phyloP scores from a whole-genome alignment of 108 stramenopile species.

The Nannochloropsis salina region DNA sequence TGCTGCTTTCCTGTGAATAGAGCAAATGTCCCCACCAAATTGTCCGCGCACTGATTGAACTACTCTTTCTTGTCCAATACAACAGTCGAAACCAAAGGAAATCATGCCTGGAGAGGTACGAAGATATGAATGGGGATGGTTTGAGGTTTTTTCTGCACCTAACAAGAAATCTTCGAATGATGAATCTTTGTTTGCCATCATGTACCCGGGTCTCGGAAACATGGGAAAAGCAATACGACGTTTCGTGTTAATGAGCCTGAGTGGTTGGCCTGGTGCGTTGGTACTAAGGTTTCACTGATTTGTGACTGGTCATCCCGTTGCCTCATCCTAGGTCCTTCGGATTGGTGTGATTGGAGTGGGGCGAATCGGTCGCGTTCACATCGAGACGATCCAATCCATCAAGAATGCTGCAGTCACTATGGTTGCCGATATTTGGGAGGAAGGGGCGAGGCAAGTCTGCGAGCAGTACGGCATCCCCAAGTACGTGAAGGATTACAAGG shows the following conservation, averaged over 20 bases:
- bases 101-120: background rate
- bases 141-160: too few relatives aligned
- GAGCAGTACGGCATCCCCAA: conserved; percentile 39
- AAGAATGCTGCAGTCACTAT: conserved; percentile 34
- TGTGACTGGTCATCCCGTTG: background rate
- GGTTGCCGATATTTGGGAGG: conserved; percentile 46
- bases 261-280: too few relatives aligned
- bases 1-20: too few relatives aligned
- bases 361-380: conserved; percentile 47
- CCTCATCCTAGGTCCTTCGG: background rate
- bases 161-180: too few relatives aligned
- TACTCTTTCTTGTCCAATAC: background rate
- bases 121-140: too few relatives aligned
- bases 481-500: conserved; percentile 39
- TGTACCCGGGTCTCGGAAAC: too few relatives aligned
- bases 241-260: too few relatives aligned
- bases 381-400: conserved; percentile 40
- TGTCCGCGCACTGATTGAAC: too few relatives aligned
- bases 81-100: background rate
- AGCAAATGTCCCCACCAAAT: too few relatives aligned
- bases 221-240: too few relatives aligned
- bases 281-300: too few relatives aligned
- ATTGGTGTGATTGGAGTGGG: conserved; percentile 48
- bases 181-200: too few relatives aligned
- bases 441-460: conserved; percentile 33